A percentile compares a stretch with the other conserved stretches of the same genome.
Conservation (phyloP, 306 rosid genomes). For the Cucumis melo region DNA sequence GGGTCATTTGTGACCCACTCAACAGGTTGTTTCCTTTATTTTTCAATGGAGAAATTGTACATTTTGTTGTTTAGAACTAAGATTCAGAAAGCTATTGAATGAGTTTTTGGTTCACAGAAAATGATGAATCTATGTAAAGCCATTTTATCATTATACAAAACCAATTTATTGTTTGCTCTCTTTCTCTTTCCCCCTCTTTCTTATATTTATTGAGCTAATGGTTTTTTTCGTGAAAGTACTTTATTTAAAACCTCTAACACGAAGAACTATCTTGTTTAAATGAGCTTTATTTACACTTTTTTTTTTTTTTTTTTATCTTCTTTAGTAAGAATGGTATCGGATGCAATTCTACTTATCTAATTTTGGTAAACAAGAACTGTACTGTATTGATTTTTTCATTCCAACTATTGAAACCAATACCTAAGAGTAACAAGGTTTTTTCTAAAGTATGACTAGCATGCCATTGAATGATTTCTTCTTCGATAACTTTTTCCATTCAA, state of each 20-base stretch:
- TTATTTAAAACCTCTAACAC: too few species aligned
- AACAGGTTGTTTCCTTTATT: constrained; percentile 81
- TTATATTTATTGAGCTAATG: background rate
- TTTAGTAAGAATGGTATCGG: background rate
- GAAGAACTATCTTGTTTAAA: too few species aligned
- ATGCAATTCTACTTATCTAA: background rate
- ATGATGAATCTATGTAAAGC: background rate
- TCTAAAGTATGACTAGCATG: too few species aligned
- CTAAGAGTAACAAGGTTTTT: too few species aligned
- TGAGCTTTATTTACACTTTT: too few species aligned
- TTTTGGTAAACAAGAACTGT: background rate
- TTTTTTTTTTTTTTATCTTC: background rate
- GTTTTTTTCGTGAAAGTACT: too few species aligned
- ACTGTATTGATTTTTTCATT: background rate
- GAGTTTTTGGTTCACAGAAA: constrained; percentile 12
- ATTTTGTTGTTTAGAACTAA: constrained; percentile 70
- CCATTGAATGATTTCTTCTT: too few species aligned
- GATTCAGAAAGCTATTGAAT: constrained; percentile 49
- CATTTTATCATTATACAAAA: background rate
- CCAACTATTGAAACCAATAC: too few species aligned
- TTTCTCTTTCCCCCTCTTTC: background rate
- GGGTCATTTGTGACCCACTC: constrained; percentile 97
- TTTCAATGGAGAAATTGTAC: constrained; percentile 70
- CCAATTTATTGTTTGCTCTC: background rate
- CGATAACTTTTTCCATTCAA: too few species aligned